Evolutionary conservation across 768 basidiomycete genomes (phyloP), one percentile per base, ranked within the genome.

Genomic region (Candolleomyces aberdarensis): DNA sequence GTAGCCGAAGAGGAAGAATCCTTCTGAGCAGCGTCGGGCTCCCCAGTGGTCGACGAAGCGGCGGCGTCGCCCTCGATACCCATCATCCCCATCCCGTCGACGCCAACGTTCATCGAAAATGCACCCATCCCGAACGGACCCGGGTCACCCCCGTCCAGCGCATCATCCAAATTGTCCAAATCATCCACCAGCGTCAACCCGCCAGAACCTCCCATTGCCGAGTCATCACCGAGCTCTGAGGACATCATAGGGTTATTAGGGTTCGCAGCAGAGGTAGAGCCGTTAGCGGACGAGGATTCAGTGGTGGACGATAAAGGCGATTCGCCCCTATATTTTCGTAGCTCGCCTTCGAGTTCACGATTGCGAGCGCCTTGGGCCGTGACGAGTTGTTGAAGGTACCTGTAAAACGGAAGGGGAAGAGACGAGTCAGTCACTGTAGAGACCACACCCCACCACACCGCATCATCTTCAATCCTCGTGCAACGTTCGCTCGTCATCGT

Each of bases 311-410:
- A 46, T 3, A 20, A 6, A 6, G 17, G 17, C 7, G 17, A 46
- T 17, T 82, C 80, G 41, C 60, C 60, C 15, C 54, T 36, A 19
- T 32, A 61, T 46, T 56, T 61, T 8, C 60, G 20, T 32, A 93
- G 81, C 72, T 89, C 85, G 55, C 82, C 81, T 71, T 94, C 92
- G 53, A 94, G 78, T 67, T 92, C 91, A 44, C 89, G 78, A 70
- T 92, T 93, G 10, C 92, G 79, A 47, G 82, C 83, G 4, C 90
- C 89, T 67, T 94, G 92, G 0, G 86, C 88, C 3, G 82, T 84
- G 10, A 94, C 92, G 56, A 94, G 86, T 65, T 94, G 92, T 70
- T 94, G 92, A 11, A 94, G 83, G 72, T 92, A 94, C 59, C 91
- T 83, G 59, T 3, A 55, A 19, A 19, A 57, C 58, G 44, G 39